Conservation (phyloP, 2,329 filamentous ascomycete genomes). For the Elsinoe batatas region DNA sequence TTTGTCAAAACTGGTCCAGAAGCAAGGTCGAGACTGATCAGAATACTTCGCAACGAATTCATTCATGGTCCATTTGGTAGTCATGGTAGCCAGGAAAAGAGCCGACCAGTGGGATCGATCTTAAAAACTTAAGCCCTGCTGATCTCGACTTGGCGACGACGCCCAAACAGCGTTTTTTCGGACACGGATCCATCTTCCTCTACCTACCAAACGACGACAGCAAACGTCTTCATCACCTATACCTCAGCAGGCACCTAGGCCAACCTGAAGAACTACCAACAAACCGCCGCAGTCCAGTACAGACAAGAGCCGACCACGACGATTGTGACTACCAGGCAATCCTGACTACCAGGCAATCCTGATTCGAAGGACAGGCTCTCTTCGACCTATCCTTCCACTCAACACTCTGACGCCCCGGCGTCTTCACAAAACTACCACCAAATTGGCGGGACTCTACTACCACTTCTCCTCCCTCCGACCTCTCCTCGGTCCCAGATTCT, state of each 20-base stretch:
- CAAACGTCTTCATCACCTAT: slow-evolving; percentile 4
- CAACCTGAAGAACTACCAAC: not conserved
- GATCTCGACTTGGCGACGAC: not conserved
- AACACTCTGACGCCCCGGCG: slow-evolving; percentile 21
- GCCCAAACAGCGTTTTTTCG: slow-evolving; percentile 5
- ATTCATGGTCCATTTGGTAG: no score
- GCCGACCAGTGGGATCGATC: slow-evolving; percentile 2
- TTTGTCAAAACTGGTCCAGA: no score
- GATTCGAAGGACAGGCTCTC: not conserved
- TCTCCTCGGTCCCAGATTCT: slow-evolving; percentile 82
- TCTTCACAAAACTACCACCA: slow-evolving; percentile 53
- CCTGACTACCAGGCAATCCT: not conserved
- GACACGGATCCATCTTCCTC: not conserved
- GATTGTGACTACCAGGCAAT: not conserved
- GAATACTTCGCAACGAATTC: no score
- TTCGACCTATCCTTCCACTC: not conserved
- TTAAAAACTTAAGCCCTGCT: not conserved
- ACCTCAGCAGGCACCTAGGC: not conserved
- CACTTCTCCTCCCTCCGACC: slow-evolving; percentile 70
- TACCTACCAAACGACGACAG: not conserved
- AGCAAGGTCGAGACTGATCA: no score
- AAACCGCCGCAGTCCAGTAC: no score
- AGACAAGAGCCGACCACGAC: no score
- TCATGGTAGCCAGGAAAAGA: not conserved
- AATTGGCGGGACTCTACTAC: slow-evolving; percentile 81